A percentile compares a stretch with the other conserved stretches of the same genome.
Conservation (phyloP, 768 basidiomycete species). For the Xerocomellus dryophilus region DNA sequence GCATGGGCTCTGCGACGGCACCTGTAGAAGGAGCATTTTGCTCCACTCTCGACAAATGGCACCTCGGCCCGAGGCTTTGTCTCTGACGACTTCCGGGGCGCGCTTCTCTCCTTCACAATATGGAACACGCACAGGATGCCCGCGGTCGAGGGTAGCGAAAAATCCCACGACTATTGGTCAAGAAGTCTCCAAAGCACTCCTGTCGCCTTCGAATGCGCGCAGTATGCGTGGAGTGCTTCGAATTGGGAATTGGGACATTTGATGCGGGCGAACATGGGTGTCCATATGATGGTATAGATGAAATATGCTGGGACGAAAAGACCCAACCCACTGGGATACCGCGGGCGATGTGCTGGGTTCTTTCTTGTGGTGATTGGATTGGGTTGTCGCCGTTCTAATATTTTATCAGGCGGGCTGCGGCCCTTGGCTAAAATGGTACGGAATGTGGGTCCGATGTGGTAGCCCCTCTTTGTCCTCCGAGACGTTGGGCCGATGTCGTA, state of each 20-base stretch:
- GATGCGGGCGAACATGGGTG: conserved; percentile 17
- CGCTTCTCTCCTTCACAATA: conserved; percentile 21
- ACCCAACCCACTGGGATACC: conserved; percentile 20
- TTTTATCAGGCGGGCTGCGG: conserved; percentile 23
- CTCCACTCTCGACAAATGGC: conserved; percentile 22
- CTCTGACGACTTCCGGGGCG: conserved; percentile 16
- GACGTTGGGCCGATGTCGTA: not conserved
- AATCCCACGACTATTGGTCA: conserved; percentile 19
- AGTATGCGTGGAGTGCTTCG: conserved; percentile 23
- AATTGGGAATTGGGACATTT: conserved; percentile 29
- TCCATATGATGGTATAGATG: conserved; percentile 16
- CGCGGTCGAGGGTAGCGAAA: conserved; percentile 28
- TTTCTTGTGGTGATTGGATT: conserved; percentile 2
- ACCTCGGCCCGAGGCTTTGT: conserved; percentile 10
- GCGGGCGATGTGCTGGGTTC: conserved; percentile 17
- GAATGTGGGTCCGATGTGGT: conserved; percentile 17
- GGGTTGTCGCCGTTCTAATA: conserved; percentile 17
- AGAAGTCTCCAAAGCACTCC: conserved; percentile 9
- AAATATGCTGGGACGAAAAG: conserved; percentile 5
- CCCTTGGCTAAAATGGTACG: conserved; percentile 14
- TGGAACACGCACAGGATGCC: conserved; percentile 31
- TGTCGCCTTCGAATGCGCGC: conserved; percentile 14
- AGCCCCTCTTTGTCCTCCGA: conserved; percentile 17
- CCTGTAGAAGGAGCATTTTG: conserved; percentile 3
- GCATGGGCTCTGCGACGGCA: not conserved